Conservation (phyloP, 768 basidiomycete species). For the Leccinum disarticulatum region DNA sequence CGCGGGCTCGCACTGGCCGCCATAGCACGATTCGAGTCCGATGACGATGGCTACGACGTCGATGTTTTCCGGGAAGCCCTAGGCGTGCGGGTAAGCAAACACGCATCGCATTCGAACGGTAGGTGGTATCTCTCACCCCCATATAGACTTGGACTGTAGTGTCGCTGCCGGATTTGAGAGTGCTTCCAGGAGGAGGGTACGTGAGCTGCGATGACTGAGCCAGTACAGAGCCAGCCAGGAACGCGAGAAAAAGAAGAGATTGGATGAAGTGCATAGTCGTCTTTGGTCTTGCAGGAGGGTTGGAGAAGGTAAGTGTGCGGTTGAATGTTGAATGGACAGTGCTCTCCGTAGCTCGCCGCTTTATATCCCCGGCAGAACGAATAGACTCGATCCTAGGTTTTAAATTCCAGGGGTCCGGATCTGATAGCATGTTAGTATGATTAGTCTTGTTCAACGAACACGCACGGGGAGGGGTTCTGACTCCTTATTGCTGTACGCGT, state of each 20-base stretch:
- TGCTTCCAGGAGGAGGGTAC: conserved; percentile 10
- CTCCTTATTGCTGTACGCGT: not conserved
- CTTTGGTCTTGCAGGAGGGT: not conserved
- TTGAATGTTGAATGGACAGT: not conserved
- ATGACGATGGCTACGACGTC: conserved; percentile 33
- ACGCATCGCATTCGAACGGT: not conserved
- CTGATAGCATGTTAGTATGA: not conserved
- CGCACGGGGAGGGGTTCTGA: not conserved
- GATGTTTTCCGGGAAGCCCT: conserved; percentile 25
- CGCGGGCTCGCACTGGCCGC: conserved; percentile 23
- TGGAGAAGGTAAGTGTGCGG: not conserved
- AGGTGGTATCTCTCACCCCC: conserved; percentile 12
- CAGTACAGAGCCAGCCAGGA: conserved; percentile 12
- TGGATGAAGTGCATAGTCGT: conserved; percentile 20
- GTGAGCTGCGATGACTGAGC: conserved; percentile 17
- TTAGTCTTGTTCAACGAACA: not conserved
- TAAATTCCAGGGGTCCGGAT: not conserved
- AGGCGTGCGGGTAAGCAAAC: not conserved
- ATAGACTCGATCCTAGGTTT: not conserved
- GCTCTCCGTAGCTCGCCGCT: conserved; percentile 1
- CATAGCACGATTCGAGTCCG: conserved; percentile 29
- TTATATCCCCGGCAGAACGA: conserved; percentile 14
- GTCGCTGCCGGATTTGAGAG: conserved; percentile 8
- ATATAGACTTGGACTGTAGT: conserved; percentile 19
- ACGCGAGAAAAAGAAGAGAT: conserved; percentile 12